Evolutionary conservation across 208 protist genomes (phyloP).

Genomic region (Porcisia hertigi): DNA sequence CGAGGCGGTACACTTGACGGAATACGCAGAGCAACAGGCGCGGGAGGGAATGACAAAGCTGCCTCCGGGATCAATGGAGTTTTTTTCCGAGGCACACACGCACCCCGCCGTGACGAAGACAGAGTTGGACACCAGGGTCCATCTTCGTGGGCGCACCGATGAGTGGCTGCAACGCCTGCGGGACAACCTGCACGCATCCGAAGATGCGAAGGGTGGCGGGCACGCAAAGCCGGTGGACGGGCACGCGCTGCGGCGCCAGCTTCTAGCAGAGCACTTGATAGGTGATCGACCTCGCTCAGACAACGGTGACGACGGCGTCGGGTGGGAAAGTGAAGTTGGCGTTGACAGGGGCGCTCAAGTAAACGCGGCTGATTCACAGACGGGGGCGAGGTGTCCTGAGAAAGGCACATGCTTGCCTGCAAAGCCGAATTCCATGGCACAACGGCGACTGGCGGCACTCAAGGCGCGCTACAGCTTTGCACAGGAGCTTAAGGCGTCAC

Average conservation of each 20-base stretch:
- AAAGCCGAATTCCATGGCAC: constrained; percentile 22
- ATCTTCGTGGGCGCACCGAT: constrained; percentile 30
- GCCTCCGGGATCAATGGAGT: background rate
- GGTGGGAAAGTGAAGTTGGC: background rate
- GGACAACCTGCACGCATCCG: constrained; percentile 35
- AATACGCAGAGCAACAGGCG: constrained; percentile 51
- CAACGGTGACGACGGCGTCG: background rate
- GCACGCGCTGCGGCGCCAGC: constrained; percentile 55
- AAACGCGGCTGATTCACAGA: background rate
- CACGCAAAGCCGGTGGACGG: constrained; percentile 49
- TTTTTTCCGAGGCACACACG: background rate
- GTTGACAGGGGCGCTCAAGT: background rate
- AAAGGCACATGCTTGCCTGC: background rate
- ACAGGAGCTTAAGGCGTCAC: constrained; percentile 41
- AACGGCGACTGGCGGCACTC: constrained; percentile 63
- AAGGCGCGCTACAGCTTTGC: constrained; percentile 78
- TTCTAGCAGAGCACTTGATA: constrained; percentile 48
- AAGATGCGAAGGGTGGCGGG: constrained; percentile 3
- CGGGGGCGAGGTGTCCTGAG: background rate
- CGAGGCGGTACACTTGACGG: constrained; percentile 75
- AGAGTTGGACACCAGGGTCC: background rate
- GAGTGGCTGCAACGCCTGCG: constrained; percentile 63
- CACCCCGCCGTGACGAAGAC: background rate
- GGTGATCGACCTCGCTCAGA: constrained; percentile 36
- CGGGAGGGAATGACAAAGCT: constrained; percentile 1